Evolutionary conservation across 2,329 filamentous ascomycete species (phyloP).

Genomic region (Sodiomyces alkalinus): DNA sequence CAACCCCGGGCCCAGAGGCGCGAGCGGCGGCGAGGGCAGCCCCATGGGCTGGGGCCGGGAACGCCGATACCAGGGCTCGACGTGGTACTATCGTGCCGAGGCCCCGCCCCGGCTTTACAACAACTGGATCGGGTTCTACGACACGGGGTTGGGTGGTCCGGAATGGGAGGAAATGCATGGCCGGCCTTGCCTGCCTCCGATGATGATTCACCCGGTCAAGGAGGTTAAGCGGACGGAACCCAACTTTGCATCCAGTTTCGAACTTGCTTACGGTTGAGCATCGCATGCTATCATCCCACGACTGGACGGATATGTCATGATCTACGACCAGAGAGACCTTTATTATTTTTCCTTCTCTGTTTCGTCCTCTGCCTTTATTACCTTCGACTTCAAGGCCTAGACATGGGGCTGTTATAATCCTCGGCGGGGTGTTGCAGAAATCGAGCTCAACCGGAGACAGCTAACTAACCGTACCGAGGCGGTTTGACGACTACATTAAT

Average conservation of each 20-base stretch:
- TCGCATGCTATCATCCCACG: slow-evolving; percentile 4
- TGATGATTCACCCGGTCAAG: slow-evolving; percentile 46
- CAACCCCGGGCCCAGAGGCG: slow-evolving; percentile 40
- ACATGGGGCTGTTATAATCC: too few species aligned
- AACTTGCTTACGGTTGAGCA: slow-evolving; percentile 21
- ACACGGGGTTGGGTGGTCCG: slow-evolving; percentile 36
- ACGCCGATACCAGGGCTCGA: slow-evolving; percentile 39
- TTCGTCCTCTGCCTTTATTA: too few species aligned
- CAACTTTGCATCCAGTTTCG: slow-evolving; percentile 22
- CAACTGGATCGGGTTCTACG: slow-evolving; percentile 47
- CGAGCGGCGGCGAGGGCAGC: slow-evolving; percentile 36
- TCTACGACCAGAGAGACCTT: slow-evolving; percentile 1
- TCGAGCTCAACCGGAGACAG: too few species aligned
- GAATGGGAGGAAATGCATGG: slow-evolving; percentile 42
- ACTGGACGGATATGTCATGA: slow-evolving; percentile 5
- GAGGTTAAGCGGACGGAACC: slow-evolving; percentile 35
- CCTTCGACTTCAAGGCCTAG: too few species aligned
- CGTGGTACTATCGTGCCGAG: slow-evolving; percentile 45
- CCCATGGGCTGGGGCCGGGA: slow-evolving; percentile 46
- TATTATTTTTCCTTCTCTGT: background rate
- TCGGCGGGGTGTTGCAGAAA: too few species aligned
- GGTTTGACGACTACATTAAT: too few species aligned
- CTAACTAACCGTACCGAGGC: too few species aligned
- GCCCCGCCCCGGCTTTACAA: slow-evolving; percentile 44
- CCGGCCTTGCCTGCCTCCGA: slow-evolving; percentile 40